Evolutionary conservation across 2,329 filamentous ascomycete species (phyloP).

Genomic region (Xylariaceae sp.): DNA sequence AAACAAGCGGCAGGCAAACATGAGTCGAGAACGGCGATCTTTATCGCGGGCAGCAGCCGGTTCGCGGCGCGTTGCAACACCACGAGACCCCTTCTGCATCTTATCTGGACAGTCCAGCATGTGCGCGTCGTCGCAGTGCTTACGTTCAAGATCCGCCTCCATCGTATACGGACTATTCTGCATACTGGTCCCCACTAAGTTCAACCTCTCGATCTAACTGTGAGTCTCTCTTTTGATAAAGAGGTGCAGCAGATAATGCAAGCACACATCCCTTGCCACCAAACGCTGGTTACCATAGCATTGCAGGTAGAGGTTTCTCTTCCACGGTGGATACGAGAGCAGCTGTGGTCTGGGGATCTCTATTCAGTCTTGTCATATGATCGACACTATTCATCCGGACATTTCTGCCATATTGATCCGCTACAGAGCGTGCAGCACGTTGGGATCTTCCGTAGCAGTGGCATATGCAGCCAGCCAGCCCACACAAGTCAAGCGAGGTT

Average conservation of each 20-base stretch:
- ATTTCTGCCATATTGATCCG: conserved; percentile 34
- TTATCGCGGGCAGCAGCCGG: conserved; percentile 22
- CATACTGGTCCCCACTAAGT: conserved; percentile 9
- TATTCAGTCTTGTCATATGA: conserved; percentile 39
- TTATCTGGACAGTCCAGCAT: conserved; percentile 21
- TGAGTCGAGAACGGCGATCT: conserved; percentile 23
- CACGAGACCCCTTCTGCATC: conserved; percentile 26
- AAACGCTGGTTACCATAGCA: conserved; percentile 12
- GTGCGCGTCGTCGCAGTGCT: conserved; percentile 13
- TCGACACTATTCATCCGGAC: conserved; percentile 38
- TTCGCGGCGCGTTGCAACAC: conserved; percentile 25
- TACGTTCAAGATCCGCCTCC: conserved; percentile 7
- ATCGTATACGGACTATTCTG: conserved; percentile 9
- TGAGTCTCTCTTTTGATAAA: conserved; percentile 13
- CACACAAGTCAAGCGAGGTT: conserved; percentile 20
- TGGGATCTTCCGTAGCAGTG: conserved; percentile 25
- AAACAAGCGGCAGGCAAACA: conserved; percentile 18
- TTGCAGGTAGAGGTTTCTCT: conserved; percentile 14
- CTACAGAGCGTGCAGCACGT: conserved; percentile 23
- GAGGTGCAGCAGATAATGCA: conserved; percentile 20
- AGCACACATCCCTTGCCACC: conserved; percentile 16
- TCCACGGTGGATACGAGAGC: conserved; percentile 16
- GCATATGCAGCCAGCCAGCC: conserved; percentile 23
- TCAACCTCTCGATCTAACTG: background rate
- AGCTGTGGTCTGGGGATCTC: conserved; percentile 27